Evolutionary conservation across 371 early-diverging fungal species (phyloP).

Genomic region (Mycotypha africana): DNA sequence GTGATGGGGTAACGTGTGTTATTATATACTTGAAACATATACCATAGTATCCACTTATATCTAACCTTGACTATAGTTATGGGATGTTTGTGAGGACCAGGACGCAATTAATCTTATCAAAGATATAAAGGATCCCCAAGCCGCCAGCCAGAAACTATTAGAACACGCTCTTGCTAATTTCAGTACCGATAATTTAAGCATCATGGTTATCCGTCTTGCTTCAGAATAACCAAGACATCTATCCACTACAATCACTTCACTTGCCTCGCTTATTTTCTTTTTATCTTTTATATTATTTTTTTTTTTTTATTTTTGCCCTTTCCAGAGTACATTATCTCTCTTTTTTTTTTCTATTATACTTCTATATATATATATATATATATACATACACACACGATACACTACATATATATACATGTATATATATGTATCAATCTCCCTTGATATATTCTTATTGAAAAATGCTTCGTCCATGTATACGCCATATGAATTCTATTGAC

Average conservation of each 20-base stretch:
- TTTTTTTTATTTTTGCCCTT: not conserved
- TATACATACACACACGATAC: no score
- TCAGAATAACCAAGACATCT: not conserved
- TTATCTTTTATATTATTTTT: not conserved
- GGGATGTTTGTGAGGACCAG: conserved; percentile 98
- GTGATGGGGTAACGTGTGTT: conserved; percentile 85
- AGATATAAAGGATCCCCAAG: conserved; percentile 70
- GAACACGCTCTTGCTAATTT: conserved; percentile 88
- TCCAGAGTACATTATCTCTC: no score
- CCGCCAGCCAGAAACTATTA: conserved; percentile 77
- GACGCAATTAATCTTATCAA: conserved; percentile 87
- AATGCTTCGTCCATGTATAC: no score
- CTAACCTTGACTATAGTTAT: conserved; percentile 62
- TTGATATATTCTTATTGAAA: no score
- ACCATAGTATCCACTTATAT: not conserved
- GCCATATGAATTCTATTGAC: no score
- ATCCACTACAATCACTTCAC: no score
- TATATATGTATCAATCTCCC: no score
- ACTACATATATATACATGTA: no score
- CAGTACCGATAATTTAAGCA: conserved; percentile 91
- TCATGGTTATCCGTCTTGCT: conserved; percentile 62
- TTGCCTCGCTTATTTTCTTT: no score
- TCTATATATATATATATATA: no score
- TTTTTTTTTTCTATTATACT: not conserved
- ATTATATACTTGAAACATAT: no score